Evolutionary conservation across 345 rosid genomes (phyloP).

Genomic region (Sisymbrium irio): DNA sequence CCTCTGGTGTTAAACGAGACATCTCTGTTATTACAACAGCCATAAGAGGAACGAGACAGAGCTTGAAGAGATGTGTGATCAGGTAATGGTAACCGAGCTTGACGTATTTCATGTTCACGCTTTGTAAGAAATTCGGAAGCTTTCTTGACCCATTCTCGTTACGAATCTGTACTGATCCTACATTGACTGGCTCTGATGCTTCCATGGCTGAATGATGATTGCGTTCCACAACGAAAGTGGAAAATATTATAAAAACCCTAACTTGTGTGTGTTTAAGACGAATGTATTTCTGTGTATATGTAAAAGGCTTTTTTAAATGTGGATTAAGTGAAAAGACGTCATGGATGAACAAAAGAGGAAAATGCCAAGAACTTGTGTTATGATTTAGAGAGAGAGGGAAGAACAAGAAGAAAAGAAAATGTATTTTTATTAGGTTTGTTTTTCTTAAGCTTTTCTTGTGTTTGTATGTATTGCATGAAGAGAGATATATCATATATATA

Average conservation of each 20-base stretch:
- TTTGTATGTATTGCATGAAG: no score
- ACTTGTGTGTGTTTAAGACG: neutral
- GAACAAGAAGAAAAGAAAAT: neutral
- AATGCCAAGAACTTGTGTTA: neutral
- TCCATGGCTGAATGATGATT: constrained; percentile 33
- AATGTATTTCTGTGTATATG: neutral
- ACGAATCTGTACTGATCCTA: constrained; percentile 66
- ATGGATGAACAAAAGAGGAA: constrained; percentile 15
- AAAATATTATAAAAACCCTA: neutral
- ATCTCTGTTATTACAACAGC: constrained; percentile 53
- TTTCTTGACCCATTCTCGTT: constrained; percentile 36
- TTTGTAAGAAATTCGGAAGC: constrained; percentile 83
- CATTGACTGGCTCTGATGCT: constrained; percentile 29
- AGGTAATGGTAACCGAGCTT: constrained; percentile 88
- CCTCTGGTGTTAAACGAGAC: constrained; percentile 59
- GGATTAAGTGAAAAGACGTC: constrained; percentile 27
- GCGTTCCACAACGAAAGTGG: neutral
- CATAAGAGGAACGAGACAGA: constrained; percentile 69
- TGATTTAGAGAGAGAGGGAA: neutral
- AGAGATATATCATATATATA: no score
- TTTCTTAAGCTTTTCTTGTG: no score
- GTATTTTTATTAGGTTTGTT: no score
- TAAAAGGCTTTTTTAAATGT: neutral
- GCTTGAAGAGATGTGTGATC: constrained; percentile 60
- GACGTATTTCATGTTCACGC: constrained; percentile 82